Evolutionary conservation across 2,329 filamentous ascomycete species (phyloP), one percentile per base, ranked within the genome.

Genomic region (Grosmannia serpens): DNA sequence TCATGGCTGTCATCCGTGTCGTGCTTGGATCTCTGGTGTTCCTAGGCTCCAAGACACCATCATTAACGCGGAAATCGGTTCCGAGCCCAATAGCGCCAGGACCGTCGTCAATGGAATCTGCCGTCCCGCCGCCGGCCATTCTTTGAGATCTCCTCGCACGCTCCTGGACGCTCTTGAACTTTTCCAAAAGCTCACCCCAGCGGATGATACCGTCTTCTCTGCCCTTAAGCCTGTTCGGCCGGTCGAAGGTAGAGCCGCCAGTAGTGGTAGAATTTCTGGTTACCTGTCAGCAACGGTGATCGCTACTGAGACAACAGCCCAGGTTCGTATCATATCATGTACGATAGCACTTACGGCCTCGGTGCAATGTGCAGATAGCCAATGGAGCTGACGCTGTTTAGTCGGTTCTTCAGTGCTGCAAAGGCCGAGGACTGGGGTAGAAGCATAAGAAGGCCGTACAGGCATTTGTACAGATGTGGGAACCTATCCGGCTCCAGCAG

Each of bases 401-500:
- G 80, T 49, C 94, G 85, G 69, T 99, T 99, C 70, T 96, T 97
- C 59, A 99, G 78, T 2, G 94, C 92, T 31, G 91, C 94, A 73
- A 99, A 99, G 10, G 94, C 95, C 31, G 91, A 95, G 20, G 92
- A 97, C 73, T 99, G 94, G 0, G 94, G 94, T n/a, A 99, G 81
- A 22, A 99, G 85, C 94, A 99, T 99, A 58, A 99, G 78, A 52
- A 99, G 82, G 11, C 94, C 94, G 68, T 97, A 99, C 54, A 99
- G 83, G 72, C 94, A 99, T 74, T 96, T 96, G 77, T 99, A 97
- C 1, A 99, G 78, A 69, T 95, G 89, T 2, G 94, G 94, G 65
- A 92, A 92, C 70, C 88, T 91, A 69, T 99, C 95, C 1, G 94
- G 94, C 69, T 99, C 94, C 10, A 99, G 82, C 11, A 99, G 81